Percentiles rank a stretch among this genome's conserved stretches.
Conservation (phyloP, 1,139 yeast genomes). For the Schwanniomyces etchellsii region DNA sequence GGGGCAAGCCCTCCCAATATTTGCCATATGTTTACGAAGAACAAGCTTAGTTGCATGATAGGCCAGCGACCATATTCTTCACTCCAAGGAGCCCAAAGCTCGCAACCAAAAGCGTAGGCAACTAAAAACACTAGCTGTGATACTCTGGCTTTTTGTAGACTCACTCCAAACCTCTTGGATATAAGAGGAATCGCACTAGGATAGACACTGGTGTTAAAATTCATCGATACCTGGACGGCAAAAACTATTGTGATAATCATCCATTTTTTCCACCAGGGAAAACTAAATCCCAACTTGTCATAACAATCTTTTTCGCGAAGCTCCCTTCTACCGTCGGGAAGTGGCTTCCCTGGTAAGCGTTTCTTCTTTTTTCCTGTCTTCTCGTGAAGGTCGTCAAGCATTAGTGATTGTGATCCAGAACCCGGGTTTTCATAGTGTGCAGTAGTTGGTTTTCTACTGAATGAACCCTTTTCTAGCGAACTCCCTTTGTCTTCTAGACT, state of each 20-base stretch:
- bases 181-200: conserved; percentile 23
- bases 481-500: no score
- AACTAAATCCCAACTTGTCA: conserved; percentile 23
- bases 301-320: conserved; percentile 26
- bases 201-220: conserved; percentile 28
- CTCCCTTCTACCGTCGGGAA: conserved; percentile 11
- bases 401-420: no score
- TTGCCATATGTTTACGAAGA: conserved; percentile 30
- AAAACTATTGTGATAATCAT: conserved; percentile 23
- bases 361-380: neutral
- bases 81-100: conserved; percentile 36
- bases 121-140: conserved; percentile 29
- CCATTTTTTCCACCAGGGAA: conserved; percentile 25
- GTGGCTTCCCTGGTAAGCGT: no score
- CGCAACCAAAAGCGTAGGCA: conserved; percentile 32
- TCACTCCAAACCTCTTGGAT: conserved; percentile 20
- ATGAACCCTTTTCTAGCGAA: no score
- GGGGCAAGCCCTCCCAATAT: conserved; percentile 28
- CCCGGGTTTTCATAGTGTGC: no score
- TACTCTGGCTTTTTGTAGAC: conserved; percentile 22
- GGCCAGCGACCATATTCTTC: conserved; percentile 33
- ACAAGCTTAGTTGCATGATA: conserved; percentile 24
- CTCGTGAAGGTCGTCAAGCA: no score
- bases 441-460: no score
- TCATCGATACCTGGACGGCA: conserved; percentile 30